phyloP scores from a whole-genome alignment of 179 eudicot genomes.

The Amaranthus tricolor region DNA sequence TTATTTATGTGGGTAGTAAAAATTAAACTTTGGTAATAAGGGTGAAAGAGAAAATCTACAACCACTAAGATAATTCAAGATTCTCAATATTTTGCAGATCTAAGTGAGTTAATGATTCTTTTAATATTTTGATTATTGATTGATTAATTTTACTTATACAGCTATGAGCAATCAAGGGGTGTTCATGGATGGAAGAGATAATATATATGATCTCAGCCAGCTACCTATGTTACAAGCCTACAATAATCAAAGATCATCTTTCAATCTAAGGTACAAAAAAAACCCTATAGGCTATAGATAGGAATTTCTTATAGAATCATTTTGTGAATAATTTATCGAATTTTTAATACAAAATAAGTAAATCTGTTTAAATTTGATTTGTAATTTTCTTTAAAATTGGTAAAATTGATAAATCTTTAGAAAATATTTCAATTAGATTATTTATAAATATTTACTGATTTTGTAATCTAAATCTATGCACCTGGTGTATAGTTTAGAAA shows the following conservation, averaged over 20 bases:
- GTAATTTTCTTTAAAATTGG: not conserved
- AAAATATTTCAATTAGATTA: too few species aligned
- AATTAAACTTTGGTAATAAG: too few species aligned
- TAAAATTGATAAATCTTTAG: not conserved
- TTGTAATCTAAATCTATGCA: too few species aligned
- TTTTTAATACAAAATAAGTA: too few species aligned
- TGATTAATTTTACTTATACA: slow-evolving; percentile 6
- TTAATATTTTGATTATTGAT: slow-evolving; percentile 1
- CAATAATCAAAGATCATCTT: slow-evolving; percentile 52
- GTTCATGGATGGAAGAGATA: slow-evolving; percentile 53
- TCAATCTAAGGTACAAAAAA: slow-evolving; percentile 53
- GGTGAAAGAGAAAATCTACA: too few species aligned
- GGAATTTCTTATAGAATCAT: too few species aligned
- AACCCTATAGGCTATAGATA: not conserved
- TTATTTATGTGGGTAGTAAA: too few species aligned
- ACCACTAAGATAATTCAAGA: too few species aligned
- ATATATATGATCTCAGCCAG: slow-evolving; percentile 71
- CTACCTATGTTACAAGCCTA: slow-evolving; percentile 75
- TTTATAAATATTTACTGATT: not conserved
- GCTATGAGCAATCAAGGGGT: slow-evolving; percentile 52
- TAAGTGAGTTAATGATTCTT: not conserved
- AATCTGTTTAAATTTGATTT: too few species aligned
- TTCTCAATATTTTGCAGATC: too few species aligned
- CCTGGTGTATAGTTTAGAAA: too few species aligned
- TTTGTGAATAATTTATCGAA: too few species aligned